Evolutionary conservation across 352 stramenopile genomes (phyloP), one percentile per base, ranked within the genome.

Genomic region (Globisporangium paroecandrum): DNA sequence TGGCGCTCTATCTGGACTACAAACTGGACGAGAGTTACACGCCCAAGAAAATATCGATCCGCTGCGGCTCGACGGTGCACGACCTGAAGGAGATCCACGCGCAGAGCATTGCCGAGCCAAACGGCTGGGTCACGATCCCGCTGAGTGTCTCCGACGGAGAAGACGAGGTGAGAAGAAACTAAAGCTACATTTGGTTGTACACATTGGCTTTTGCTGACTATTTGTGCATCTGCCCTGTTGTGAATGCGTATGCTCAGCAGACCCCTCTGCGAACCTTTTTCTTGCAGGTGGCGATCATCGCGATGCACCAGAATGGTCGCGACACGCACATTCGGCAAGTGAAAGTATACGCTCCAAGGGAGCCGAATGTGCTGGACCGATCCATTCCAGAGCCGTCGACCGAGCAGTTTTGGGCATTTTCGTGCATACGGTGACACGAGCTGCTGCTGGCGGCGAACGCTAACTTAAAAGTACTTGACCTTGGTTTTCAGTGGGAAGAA

Each of bases 1-100:
- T 99, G 38, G 91, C 93, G 34, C 72, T 99, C n/a, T 99, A 99
- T 72, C 79, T 99, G 18, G 96, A 99, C 81, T 99, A 98, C 82
- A 98, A 93, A 67, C 78, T 99, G 27, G 97, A 99, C 72, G 97
- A 99, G 82, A 98, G 92, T 72, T 99, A 99, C 76, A 99, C 97
- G 10, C 97, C 97, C 4, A 98, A 98, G 74, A 98, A 97, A 68
- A 81, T 99, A 13, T 90, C 85, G 15, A 87, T 99, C 32, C 83
- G 91, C 62, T 83, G 85, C 12, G 97, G 97, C 59, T 97, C 87
- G 29, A 99, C 95, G 5, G 89, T 91, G 64, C 95, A 99, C 70
- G 97, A 99, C 77, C 85, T 99, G 25, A 93, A 96, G 56, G 92
- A 98, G 69, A 94, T 99, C 34, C 74, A 97, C 51, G 64, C 89